Evolutionary conservation across 1,284 basidiomycete genomes (phyloP).

Genomic region (Ceratobasidium papillatum): DNA sequence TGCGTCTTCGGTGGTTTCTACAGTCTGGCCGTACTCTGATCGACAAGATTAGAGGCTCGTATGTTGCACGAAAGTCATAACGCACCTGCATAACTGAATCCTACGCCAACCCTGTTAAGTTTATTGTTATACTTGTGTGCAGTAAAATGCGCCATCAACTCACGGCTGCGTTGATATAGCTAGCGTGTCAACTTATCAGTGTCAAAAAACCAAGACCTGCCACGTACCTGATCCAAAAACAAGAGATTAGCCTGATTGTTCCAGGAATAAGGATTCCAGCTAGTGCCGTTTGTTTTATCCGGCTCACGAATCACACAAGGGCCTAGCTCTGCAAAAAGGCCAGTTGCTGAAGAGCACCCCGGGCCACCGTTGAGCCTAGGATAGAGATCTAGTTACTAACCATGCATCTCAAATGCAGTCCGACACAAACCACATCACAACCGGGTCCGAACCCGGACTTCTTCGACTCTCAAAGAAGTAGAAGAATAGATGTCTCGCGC

Average conservation of each 20-base stretch:
- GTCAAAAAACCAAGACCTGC: background rate
- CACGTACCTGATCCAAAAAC: slow-evolving; percentile 70
- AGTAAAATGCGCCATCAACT: background rate
- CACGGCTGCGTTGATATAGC: slow-evolving; percentile 1
- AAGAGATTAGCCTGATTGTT: slow-evolving; percentile 72
- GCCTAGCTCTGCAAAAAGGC: slow-evolving; percentile 77
- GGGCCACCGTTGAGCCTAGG: slow-evolving; percentile 78
- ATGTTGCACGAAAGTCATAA: background rate
- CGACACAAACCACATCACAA: slow-evolving; percentile 42
- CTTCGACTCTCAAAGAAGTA: slow-evolving; percentile 84
- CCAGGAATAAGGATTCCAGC: slow-evolving; percentile 71
- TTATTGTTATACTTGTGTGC: background rate
- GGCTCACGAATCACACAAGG: slow-evolving; percentile 47
- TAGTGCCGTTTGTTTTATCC: slow-evolving; percentile 54
- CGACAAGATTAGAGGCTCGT: background rate
- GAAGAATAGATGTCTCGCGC: slow-evolving; percentile 79
- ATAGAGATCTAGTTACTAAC: too few species aligned
- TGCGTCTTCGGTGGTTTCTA: slow-evolving; percentile 76
- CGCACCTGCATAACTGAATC: slow-evolving; percentile 33
- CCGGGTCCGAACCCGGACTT: slow-evolving; percentile 60
- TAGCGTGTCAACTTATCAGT: background rate
- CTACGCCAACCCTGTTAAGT: slow-evolving; percentile 12
- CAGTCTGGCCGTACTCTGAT: slow-evolving; percentile 70
- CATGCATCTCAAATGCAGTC: too few species aligned
- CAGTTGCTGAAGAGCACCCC: slow-evolving; percentile 64